A percentile compares a stretch with the other conserved stretches of the same genome.
These are phyloP conservation scores for Endoconidiophora laricicola DNA, from an alignment of 2,329 filamentous ascomycete genomes.

Conservation along the genomic window DNA sequence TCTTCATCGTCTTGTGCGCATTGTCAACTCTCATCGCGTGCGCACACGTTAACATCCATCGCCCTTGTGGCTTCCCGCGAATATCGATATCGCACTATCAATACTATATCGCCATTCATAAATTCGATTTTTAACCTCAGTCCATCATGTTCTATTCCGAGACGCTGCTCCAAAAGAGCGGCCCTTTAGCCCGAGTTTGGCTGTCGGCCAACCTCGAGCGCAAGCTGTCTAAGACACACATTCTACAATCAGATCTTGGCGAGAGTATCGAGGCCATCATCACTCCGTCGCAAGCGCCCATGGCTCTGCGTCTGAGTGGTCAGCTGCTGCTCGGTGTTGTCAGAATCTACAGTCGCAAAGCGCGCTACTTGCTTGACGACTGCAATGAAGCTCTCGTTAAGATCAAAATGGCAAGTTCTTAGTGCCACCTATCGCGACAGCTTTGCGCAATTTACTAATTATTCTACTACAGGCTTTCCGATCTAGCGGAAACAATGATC, in stretches of 20 bases:
- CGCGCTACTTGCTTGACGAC: constrained; percentile 87
- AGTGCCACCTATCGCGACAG: too few species aligned
- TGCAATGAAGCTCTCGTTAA: constrained; percentile 96
- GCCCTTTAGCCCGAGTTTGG: constrained; percentile 94
- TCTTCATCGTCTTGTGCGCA: background rate
- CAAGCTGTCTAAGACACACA: constrained; percentile 94
- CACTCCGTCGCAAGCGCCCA: constrained; percentile 77
- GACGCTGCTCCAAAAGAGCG: constrained; percentile 87
- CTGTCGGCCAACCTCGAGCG: constrained; percentile 94
- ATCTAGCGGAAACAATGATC: constrained; percentile 83
- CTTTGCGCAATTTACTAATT: background rate
- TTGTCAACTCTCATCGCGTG: too few species aligned
- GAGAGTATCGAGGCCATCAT: constrained; percentile 94
- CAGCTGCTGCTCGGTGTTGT: constrained; percentile 91
- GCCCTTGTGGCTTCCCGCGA: background rate
- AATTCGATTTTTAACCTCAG: constrained; percentile 9
- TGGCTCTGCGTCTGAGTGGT: constrained; percentile 84
- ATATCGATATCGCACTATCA: background rate
- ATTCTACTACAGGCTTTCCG: constrained; percentile 63
- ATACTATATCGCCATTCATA: constrained; percentile 1
- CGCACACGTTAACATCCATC: background rate
- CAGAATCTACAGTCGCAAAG: constrained; percentile 93
- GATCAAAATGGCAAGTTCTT: constrained; percentile 73
- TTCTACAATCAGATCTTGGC: constrained; percentile 84
- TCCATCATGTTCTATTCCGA: constrained; percentile 90